Percentiles rank a stretch among this genome's conserved stretches.
Conservation (phyloP, 257 asterid genomes). For the Plantago ovata region DNA sequence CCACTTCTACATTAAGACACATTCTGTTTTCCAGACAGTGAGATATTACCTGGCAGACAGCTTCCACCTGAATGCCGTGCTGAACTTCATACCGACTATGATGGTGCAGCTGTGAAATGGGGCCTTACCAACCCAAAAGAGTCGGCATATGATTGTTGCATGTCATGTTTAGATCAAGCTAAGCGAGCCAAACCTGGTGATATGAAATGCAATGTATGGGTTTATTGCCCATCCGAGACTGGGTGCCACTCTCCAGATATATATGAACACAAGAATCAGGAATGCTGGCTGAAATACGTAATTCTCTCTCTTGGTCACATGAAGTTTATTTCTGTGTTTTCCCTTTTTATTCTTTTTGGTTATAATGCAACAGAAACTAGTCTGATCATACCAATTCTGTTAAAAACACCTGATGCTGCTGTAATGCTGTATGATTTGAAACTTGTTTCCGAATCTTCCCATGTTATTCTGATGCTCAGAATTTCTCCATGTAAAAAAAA, state of each 20-base stretch:
- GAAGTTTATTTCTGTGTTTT: not conserved
- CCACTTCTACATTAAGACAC: conserved; percentile 5
- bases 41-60: conserved; percentile 67
- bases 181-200: conserved; percentile 54
- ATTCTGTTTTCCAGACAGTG: conserved; percentile 42
- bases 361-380: not conserved
- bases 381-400: not conserved
- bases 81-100: conserved; percentile 83
- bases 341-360: not conserved
- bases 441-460: not conserved
- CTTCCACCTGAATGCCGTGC: conserved; percentile 80
- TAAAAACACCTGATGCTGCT: not conserved
- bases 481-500: not conserved
- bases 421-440: not conserved
- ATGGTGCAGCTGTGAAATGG: conserved; percentile 85
- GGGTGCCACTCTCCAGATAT: conserved; percentile 97
- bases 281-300: conserved; percentile 96
- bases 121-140: conserved; percentile 90
- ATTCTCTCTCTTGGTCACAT: conserved; percentile 21
- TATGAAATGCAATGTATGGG: conserved; percentile 83
- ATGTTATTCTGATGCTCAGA: not conserved
- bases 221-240: conserved; percentile 73
- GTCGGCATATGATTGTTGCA: conserved; percentile 93
- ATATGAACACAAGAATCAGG: conserved; percentile 72
- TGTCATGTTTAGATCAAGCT: conserved; percentile 85